Conservation (phyloP, 2,329 filamentous ascomycete species). For the Stemphylium vesicarium region DNA sequence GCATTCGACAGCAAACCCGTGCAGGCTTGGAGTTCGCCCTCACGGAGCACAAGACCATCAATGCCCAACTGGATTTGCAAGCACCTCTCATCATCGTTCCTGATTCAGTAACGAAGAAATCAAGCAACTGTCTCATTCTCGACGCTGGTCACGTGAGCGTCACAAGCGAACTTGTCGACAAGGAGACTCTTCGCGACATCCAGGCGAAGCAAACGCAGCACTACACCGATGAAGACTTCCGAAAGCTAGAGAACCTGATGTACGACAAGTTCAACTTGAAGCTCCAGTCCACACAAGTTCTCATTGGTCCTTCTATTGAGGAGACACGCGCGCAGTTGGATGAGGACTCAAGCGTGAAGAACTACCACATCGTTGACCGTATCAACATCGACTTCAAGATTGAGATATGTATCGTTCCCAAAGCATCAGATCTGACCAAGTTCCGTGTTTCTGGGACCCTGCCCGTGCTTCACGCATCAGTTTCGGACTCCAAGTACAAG, state of each 20-base stretch:
- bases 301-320: constrained; percentile 92
- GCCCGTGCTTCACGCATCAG: constrained; percentile 86
- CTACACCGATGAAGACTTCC: constrained; percentile 88
- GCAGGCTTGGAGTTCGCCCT: constrained; percentile 95
- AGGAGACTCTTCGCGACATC: constrained; percentile 85
- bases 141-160: constrained; percentile 97
- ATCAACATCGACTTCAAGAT: constrained; percentile 98
- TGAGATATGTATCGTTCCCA: constrained; percentile 96
- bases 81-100: constrained; percentile 96
- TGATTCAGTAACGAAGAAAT: constrained; percentile 82
- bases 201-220: constrained; percentile 87
- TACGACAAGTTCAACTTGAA: constrained; percentile 97
- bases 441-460: constrained; percentile 90
- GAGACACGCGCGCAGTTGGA: constrained; percentile 84
- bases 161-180: constrained; percentile 90
- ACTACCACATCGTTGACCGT: constrained; percentile 89
- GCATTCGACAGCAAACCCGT: constrained; percentile 90
- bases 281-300: constrained; percentile 89
- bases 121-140: constrained; percentile 86
- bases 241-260: constrained; percentile 87
- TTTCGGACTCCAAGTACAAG: constrained; percentile 97
- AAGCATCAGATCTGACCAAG: constrained; percentile 89
- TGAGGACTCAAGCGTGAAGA: constrained; percentile 69
- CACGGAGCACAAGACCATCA: constrained; percentile 97
- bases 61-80: constrained; percentile 93